Conservation (phyloP, 352 stramenopile genomes). For the Globisporangium carolinianum region DNA sequence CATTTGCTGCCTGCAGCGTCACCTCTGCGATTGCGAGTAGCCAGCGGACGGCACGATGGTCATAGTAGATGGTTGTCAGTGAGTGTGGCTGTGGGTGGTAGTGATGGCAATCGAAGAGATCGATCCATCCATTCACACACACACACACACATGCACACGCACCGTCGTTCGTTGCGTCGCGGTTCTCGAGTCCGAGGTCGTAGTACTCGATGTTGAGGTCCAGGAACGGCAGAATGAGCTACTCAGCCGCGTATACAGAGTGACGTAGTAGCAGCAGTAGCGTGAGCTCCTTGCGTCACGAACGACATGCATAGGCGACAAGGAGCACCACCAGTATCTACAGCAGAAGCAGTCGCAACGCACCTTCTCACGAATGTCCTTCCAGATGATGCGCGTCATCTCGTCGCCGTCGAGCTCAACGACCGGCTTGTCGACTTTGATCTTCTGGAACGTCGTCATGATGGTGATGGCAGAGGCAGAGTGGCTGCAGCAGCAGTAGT, state of each 20-base stretch:
- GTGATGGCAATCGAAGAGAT: too few species aligned
- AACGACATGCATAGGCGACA: too few species aligned
- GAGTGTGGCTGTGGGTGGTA: not conserved
- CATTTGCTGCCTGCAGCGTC: slow-evolving; percentile 66
- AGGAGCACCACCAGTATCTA: too few species aligned
- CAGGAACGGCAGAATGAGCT: slow-evolving; percentile 78
- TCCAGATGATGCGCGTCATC: slow-evolving; percentile 80
- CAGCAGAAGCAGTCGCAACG: not conserved
- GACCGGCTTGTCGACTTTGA: slow-evolving; percentile 68
- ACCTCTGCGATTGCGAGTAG: slow-evolving; percentile 26
- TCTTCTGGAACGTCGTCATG: slow-evolving; percentile 44
- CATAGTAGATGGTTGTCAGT: too few species aligned
- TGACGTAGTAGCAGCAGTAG: too few species aligned
- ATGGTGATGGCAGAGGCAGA: not conserved
- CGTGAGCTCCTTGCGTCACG: too few species aligned
- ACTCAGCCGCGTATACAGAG: not conserved
- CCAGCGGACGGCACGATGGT: too few species aligned
- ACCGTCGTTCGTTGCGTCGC: slow-evolving; percentile 77
- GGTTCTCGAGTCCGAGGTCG: slow-evolving; percentile 71
- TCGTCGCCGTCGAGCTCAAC: slow-evolving; percentile 86
- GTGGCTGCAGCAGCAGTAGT: not conserved
- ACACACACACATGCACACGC: not conserved
- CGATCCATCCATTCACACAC: too few species aligned
- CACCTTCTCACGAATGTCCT: slow-evolving; percentile 52
- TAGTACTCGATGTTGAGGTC: slow-evolving; percentile 86